These are phyloP conservation scores for Stenocarpella maydis DNA, from an alignment of 2,329 filamentous ascomycete genomes.

Conservation along the genomic window DNA sequence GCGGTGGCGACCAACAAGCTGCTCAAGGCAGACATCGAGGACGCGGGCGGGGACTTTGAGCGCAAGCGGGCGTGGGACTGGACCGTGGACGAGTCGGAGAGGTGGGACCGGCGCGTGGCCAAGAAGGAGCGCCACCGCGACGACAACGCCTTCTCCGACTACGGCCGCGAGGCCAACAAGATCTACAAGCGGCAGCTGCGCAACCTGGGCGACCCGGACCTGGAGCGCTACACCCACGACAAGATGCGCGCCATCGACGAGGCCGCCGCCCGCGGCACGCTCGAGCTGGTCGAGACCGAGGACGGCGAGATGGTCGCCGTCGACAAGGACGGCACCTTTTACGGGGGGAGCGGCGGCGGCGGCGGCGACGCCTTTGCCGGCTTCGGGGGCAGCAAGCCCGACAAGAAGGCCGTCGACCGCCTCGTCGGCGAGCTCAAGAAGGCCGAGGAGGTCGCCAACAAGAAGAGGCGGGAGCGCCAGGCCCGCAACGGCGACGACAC, in stretches of 20 bases:
- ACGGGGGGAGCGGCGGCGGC: conserved; percentile 85
- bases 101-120: conserved; percentile 89
- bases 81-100: conserved; percentile 93
- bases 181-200: conserved; percentile 91
- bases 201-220: conserved; percentile 75
- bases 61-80: conserved; percentile 98
- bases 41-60: conserved; percentile 90
- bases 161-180: conserved; percentile 86
- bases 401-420: conserved; percentile 85
- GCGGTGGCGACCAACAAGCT: conserved; percentile 92
- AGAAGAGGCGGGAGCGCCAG: conserved; percentile 84
- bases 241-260: conserved; percentile 86
- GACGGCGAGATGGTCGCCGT: conserved; percentile 94
- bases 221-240: conserved; percentile 86
- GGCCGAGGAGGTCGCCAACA: conserved; percentile 85
- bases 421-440: conserved; percentile 86
- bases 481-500: conserved; percentile 82
- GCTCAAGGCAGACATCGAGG: conserved; percentile 88
- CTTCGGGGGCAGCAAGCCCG: conserved; percentile 90
- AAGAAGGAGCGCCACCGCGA: conserved; percentile 85
- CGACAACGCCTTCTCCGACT: conserved; percentile 90
- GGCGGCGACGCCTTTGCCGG: conserved; percentile 79
- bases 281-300: conserved; percentile 96
- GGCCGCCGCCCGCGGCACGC: conserved; percentile 81
- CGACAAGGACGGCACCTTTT: conserved; percentile 90